Evolutionary conservation across 768 basidiomycete genomes (phyloP), one percentile per base, ranked within the genome.

Genomic region (Candolleomyces aberdarensis): DNA sequence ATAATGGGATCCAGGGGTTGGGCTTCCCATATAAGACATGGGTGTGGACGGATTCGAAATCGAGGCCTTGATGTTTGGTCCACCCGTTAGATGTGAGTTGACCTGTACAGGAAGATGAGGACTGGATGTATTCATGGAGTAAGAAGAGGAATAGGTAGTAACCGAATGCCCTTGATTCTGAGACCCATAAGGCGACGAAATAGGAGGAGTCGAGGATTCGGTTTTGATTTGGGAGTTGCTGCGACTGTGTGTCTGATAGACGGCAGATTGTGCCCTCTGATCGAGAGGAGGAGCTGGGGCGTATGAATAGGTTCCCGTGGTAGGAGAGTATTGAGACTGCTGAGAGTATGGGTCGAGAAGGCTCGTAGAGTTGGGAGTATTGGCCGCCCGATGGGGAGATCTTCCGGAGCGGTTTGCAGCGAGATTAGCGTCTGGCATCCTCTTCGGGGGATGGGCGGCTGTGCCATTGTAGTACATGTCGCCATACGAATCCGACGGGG

Each of bases 11-110:
- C 77, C 73, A 31, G 83, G 78, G 56, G 77, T 78, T 51, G 80
- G 74, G 14, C 79, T 74, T 51, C 85, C 85, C 44, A 83, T 73
- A 66, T 86, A 88, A 3, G 88, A 87, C 64, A 92, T 78, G 11
- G 90, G 91, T 0, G 89, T 92, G 44, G 84, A 78, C 17, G 91
- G 91, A 36, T 82, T 85, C 1, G 91, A 91, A 46, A 80, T 66
- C 7, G 88, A 85, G n/a, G 77, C 76, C 66, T 85, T 82, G 56
- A 74, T 67, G 49, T 83, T 74, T 49, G 74, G 68, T 63, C 82
- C 82, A 20, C 83, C 74, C 43, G 75, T 75, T 48, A 86, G 76
- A 72, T 84, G 85, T 11, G 81, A 67, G 65, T 81, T 83, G 60
- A 73, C 77, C 69, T 80, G 82, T 31, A 72, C 64, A 49, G 78